Base-by-base conservation (phyloP, 805 yeast species). In the Starmera quercuum region DNA sequence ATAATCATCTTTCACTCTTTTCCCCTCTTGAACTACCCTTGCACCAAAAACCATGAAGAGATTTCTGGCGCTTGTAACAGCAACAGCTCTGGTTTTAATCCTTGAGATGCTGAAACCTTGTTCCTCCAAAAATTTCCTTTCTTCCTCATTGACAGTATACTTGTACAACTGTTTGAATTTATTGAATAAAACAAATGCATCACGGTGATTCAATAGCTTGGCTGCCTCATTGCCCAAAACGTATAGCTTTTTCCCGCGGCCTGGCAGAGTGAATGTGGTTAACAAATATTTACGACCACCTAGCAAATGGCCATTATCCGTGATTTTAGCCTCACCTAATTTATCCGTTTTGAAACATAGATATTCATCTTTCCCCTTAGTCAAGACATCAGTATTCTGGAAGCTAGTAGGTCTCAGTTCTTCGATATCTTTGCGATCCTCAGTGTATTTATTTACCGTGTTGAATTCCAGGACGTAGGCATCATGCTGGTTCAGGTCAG, bases 1-100 rank as follows among this genome's bases (percentile, higher is more conserved):
- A 47, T 75, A 74, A 47, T 74, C 81, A 49, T 74, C 80, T 3
- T 50, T 39, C 4, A 73, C 58, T 37, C 79, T 59, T 24, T 54
- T 51, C 6, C 80, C 81, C n/a, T 54, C 47, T 2, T 53, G 53
- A 15, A 75, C 47, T 3, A 68, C 48, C 16, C 71, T 53, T 1
- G 78, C 71, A 23, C 80, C 80, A 50, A 71, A 73, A 30, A 57
- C 58, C 33, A 73, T 54, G 42, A 51, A 75, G 29, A 70, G 59
- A 2, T 69, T 60, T 29, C 64, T 59, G 3, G 72, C 69, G 10
- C 72, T 59, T n/a, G 44, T 36, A 12, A 41, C 29, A 8, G 47
- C 36, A 5, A 39, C 40, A 2, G 43, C 20, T 18, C 56, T 34
- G 1, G 52, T 34, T 26, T 44, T 49, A 16, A 40, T 35, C 20